A percentile compares a stretch with the other conserved stretches of the same genome.
Evolutionary conservation across 371 early-diverging fungal species (phyloP).

Genomic region (Blastocladiella emersonii): DNA sequence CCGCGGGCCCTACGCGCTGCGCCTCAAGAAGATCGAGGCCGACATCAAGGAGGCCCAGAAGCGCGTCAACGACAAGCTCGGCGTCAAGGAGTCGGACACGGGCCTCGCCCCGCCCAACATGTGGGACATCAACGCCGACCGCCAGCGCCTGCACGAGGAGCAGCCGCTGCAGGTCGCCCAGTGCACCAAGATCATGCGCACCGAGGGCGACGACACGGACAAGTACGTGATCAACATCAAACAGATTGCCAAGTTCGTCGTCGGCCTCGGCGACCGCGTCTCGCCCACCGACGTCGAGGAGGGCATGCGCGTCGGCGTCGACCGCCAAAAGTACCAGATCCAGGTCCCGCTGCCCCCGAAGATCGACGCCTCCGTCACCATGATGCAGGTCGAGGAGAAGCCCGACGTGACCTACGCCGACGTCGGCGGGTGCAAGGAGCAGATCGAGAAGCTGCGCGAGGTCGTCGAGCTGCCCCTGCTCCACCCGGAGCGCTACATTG

Average conservation of each 20-base stretch:
- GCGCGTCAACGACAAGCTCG: conserved; percentile 93
- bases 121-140: conserved; percentile 99
- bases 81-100: conserved; percentile 98
- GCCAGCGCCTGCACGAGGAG: conserved; percentile 89
- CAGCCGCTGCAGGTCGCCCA: conserved; percentile 97
- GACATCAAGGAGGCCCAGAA: conserved; percentile 92
- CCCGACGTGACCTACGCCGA: conserved; percentile 99
- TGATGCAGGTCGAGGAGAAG: conserved; percentile 99
- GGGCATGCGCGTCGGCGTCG: conserved; percentile 99
- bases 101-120: conserved; percentile 97
- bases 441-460: conserved; percentile 99
- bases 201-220: conserved; percentile 20
- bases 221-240: conserved; percentile 98
- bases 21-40: conserved; percentile 76
- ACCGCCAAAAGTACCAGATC: conserved; percentile 98
- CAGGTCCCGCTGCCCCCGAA: conserved; percentile 98
- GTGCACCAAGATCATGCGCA: conserved; percentile 86
- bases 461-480: conserved; percentile 98
- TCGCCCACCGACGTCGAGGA: conserved; percentile 98
- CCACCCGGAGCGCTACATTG: conserved; percentile 86
- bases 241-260: conserved; percentile 99
- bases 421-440: conserved; percentile 99
- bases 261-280: conserved; percentile 89
- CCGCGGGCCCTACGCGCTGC: conserved; percentile 90
- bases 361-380: conserved; percentile 98